Percentiles rank a stretch among this genome's conserved stretches.
Conservation (phyloP, 2,329 filamentous ascomycete species). For the Pestalotiopsis sp. region DNA sequence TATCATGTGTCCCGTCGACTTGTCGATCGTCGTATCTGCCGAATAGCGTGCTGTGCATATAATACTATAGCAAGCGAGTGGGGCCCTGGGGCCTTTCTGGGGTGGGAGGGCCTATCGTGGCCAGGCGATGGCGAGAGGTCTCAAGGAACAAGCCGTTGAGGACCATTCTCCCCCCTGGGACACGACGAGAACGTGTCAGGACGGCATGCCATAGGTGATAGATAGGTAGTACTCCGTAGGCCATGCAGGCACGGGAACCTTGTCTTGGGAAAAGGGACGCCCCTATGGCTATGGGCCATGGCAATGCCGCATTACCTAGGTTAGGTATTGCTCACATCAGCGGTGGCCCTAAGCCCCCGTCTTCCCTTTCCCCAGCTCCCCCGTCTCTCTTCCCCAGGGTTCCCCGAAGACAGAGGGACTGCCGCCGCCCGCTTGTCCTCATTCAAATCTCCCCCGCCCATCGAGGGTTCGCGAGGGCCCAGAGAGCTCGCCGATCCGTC, state of each 20-base stretch:
- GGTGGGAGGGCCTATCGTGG: neutral
- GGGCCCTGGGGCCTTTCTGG: neutral
- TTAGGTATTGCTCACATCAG: neutral
- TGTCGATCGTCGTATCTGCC: neutral
- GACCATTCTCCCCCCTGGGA: neutral
- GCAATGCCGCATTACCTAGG: neutral
- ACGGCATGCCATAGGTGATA: neutral
- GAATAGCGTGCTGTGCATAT: neutral
- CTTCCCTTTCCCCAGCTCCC: neutral
- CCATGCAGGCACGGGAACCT: neutral
- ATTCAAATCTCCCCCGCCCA: neutral
- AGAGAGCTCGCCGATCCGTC: neutral
- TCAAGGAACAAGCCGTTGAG: neutral
- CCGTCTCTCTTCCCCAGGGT: neutral
- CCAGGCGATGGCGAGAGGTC: neutral
- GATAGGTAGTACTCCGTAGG: neutral
- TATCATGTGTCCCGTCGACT: neutral
- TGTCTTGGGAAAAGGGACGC: neutral
- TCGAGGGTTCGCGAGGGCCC: neutral
- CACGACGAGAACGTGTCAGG: neutral
- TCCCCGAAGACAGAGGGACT: neutral
- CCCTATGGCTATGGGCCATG: neutral
- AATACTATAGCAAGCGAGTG: neutral
- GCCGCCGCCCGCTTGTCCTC: neutral
- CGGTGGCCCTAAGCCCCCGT: neutral